Evolutionary conservation across 768 basidiomycete species (phyloP), one percentile per base, ranked within the genome.

Genomic region (Tephrocybe sp.): DNA sequence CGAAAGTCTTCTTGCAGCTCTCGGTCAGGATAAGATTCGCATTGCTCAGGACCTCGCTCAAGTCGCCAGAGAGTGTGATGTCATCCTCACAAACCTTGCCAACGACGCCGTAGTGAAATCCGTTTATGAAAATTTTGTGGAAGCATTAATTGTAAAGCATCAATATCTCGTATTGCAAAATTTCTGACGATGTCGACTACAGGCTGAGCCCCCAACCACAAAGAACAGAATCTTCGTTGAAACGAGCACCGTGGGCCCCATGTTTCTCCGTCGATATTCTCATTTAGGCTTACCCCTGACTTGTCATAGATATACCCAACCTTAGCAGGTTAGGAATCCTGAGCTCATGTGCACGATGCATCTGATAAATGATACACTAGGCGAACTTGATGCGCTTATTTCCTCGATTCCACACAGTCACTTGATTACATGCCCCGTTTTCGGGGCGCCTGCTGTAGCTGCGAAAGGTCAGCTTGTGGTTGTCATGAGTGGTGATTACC

Each of bases 191-290:
- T 54, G 35, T 32, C 45, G 34, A 60, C 53, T 41, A 33, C 61
- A 72, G 82, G 72, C 61, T 61, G 58, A 61, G 17, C 73, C 75
- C 26, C 73, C 45, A 13, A 42, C 78, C 1, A 62, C 73, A 6
- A 74, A 69, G 61, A 66, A 73, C 57, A 92, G 85, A 64, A 87
- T 91, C 40, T 92, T 94, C 56, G 85, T 92, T 30, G 92, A 95
- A 58, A 91, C 87, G 11, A 84, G 84, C 68, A 95, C 92, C 2
- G 89, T 90, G 48, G 50, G 83, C 35, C 39, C 19, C 41, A 31
- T 9, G 6, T 2, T 11, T 16, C 8, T 35, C 33, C 32, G 39
- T 49, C 22, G 23, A 33, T 5, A 3, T 13, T 11, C 30, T 32
- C 30, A 5, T 7, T 26, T 32, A 9, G 39, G 19, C 5, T 38